Base-by-base conservation (phyloP, 2,329 filamentous ascomycete genomes). In the Diaporthe batatas region DNA sequence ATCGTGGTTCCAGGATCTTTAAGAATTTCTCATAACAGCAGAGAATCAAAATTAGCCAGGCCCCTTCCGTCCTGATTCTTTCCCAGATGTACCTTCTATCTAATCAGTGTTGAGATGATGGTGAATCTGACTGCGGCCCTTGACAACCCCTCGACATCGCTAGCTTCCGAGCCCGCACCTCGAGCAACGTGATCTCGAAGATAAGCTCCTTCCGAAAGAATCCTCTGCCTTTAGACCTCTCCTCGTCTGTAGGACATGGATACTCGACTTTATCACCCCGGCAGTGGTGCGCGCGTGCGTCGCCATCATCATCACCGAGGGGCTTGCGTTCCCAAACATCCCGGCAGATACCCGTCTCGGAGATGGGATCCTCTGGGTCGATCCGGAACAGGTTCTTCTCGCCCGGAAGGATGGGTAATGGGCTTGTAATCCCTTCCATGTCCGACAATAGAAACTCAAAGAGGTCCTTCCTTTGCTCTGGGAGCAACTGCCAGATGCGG, bases 401-500 rank as follows among this genome's bases (percentile, higher is more conserved):
- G 55, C 55, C 29, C 23, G 55, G 55, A 6, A 34, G 55, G 14
- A 59, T 59, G n/a, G 55, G 55, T 2, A 59, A 59, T 16, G 55
- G 36, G 23, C n/a, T 25, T 39, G 12, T 59, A 10, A 42, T n/a
- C 14, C n/a, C 36, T 42, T 23, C 36, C 21, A 18, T 47, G 3
- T 59, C 36, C 55, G 55, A 59, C 55, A 59, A 42, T 14, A 59
- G 55, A 32, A 42, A 59, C n/a, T 42, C 55, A 11, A 59, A 42
- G 1, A 59, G 36, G 6, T 59, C 55, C 14, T 25, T 42, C 7
- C n/a, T 59, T n/a, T 59, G 55, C 12, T 59, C 36, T 42, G 55
- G 55, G 42, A 59, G 55, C n/a, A 25, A 8, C n/a, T 42, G 36
- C 55, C 55, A 42, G n/a, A 59, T 59, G 29, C 6, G 25, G n/a